Conservation (phyloP, 2,329 filamentous ascomycete species). For the Colletotrichum sp. region DNA sequence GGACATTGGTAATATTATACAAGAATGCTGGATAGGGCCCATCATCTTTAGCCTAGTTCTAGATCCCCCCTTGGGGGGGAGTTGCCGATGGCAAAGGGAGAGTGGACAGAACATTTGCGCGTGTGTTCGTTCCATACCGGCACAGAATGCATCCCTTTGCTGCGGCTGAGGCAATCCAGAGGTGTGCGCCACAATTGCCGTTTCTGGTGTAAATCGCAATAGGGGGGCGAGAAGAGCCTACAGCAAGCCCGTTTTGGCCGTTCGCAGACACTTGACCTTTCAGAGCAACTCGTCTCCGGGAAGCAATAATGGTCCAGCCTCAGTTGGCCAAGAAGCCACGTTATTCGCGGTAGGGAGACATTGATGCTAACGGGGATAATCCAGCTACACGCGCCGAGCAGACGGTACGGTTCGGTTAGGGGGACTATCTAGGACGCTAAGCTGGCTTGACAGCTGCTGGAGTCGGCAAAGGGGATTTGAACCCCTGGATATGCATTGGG, state of each 20-base stretch:
- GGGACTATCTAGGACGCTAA: accelerated
- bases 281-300: neutral
- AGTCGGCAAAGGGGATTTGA: neutral
- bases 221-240: neutral
- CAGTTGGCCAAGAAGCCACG: neutral
- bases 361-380: neutral
- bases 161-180: neutral
- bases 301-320: accelerated
- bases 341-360: neutral
- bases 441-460: neutral
- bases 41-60: neutral
- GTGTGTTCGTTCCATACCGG: neutral
- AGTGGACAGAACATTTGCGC: neutral
- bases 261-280: neutral
- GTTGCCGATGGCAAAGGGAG: neutral
- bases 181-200: neutral
- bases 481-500: neutral
- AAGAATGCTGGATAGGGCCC: neutral
- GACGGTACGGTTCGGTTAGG: neutral
- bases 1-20: neutral
- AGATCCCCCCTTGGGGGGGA: neutral
- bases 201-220: neutral
- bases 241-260: neutral
- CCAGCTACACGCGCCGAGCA: neutral
- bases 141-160: neutral